These are phyloP conservation scores for Calonectria crousiana DNA, from an alignment of 2,329 filamentous ascomycete species.

Conservation along the genomic window DNA sequence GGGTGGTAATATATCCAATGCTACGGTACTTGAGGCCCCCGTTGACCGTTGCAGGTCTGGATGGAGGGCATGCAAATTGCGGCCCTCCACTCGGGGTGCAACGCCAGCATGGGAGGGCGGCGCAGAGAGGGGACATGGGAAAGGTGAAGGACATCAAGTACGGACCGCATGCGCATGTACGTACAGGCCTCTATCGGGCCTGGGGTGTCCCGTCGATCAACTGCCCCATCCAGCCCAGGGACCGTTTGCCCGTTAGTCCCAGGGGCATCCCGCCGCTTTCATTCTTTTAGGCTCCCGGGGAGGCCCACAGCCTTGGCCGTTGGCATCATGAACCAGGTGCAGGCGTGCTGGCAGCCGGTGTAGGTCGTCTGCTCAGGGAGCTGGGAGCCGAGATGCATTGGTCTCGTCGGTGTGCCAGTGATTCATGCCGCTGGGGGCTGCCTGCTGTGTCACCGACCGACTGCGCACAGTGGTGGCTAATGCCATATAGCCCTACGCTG, in stretches of 20 bases:
- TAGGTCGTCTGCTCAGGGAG: not conserved
- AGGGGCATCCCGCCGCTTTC: slow-evolving; percentile 24
- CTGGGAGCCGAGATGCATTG: not conserved
- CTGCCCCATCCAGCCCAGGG: slow-evolving; percentile 28
- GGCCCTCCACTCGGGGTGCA: slow-evolving; percentile 33
- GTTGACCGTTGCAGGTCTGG: not conserved
- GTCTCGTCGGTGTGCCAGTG: not conserved
- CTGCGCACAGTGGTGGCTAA: not conserved
- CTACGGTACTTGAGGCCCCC: slow-evolving; percentile 5
- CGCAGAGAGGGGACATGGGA: not conserved
- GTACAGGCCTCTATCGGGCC: slow-evolving; percentile 9
- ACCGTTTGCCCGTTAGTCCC: slow-evolving; percentile 20
- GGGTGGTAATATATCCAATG: slow-evolving; percentile 1
- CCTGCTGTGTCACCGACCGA: not conserved
- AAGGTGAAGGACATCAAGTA: not conserved
- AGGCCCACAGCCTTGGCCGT: slow-evolving; percentile 1
- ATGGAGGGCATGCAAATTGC: slow-evolving; percentile 25
- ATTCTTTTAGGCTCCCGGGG: not conserved
- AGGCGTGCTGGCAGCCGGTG: not conserved
- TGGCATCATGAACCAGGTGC: not conserved
- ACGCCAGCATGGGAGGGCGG: slow-evolving; percentile 19
- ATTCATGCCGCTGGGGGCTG: slow-evolving; percentile 4
- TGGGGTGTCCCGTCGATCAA: slow-evolving; percentile 25
- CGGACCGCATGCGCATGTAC: slow-evolving; percentile 7
- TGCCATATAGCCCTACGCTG: not conserved